Conservation (phyloP, 2,329 filamentous ascomycete genomes). For the Colletotrichum scovillei region DNA sequence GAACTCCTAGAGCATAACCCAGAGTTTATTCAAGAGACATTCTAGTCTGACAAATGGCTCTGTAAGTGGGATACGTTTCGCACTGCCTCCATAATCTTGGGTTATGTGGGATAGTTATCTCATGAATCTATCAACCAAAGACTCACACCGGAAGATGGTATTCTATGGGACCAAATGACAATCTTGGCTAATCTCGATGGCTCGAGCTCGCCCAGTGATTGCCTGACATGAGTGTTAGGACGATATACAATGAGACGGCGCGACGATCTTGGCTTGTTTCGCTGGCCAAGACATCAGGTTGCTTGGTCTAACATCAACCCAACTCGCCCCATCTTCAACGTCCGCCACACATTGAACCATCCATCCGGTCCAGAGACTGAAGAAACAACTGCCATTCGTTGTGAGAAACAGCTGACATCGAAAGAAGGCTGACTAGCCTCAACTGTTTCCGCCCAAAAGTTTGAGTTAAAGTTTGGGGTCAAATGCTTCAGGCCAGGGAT, state of each 20-base stretch:
- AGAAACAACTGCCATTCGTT: neutral
- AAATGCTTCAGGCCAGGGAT: slow-evolving; percentile 26
- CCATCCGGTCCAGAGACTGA: neutral
- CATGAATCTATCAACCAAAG: neutral
- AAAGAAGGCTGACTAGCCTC: neutral
- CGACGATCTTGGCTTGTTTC: neutral
- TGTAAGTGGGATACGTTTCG: neutral
- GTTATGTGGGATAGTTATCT: neutral
- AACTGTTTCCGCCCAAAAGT: neutral
- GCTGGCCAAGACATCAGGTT: neutral
- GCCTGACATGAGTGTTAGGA: neutral
- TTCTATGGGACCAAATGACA: neutral
- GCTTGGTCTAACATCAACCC: neutral
- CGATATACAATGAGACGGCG: neutral
- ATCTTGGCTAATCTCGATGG: neutral
- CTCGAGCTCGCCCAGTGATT: neutral
- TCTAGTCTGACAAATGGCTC: neutral
- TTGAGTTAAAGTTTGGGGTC: slow-evolving; percentile 15
- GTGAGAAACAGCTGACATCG: neutral
- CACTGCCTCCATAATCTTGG: neutral
- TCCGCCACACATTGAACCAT: neutral
- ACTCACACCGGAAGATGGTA: neutral
- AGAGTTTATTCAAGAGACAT: neutral
- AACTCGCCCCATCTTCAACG: neutral
- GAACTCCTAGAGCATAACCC: neutral